Evolutionary conservation across 306 rosid genomes (phyloP), one percentile per base, ranked within the genome.

Genomic region (Heteromeles arbutifolia): DNA sequence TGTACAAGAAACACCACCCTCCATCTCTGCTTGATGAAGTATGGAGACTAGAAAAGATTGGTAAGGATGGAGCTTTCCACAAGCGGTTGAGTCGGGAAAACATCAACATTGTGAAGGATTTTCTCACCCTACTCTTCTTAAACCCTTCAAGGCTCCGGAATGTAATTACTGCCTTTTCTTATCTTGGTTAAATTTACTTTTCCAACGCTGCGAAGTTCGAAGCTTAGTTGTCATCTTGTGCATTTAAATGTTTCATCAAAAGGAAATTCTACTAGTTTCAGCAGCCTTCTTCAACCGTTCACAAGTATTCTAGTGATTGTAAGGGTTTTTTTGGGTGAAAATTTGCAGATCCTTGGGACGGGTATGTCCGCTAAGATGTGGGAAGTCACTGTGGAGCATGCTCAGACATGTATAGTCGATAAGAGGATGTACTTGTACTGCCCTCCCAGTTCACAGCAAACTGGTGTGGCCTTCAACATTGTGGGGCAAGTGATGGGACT

Each of bases 311-410:
- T 65, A 13, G 34, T 12, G 12, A 29, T 72, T 50, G 25, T 3
- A 44, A 37, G 11, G 4, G 54, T 64, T 59, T n/a, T 34, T 24
- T 37, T 37, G 14, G 57, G 12, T 28, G 39, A 10, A 29, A 6
- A 63, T 79, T 44, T 81, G 82, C 86, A 96, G 99, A 89, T 92
- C 84, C 88, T 92, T 64, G 98, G 99, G 70, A 85, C 97, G 12
- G 99, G 99, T 69, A 96, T 96, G 99, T 92, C 99, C 39, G 85
- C 99, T 65, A 96, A 96, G 90, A 96, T 96, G 98, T 96, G 99
- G 98, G 99, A 96, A 77, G 86, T 88, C 76, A 92, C 97, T 3
- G 86, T 90, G 76, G 97, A 95, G 81, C 99, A 95, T 87, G 97
- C 99, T 59, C 87, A 92, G 78, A 95, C 91, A 70, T 95, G 99